Conservation (phyloP, 257 asterid species). For the Prunella vulgaris region DNA sequence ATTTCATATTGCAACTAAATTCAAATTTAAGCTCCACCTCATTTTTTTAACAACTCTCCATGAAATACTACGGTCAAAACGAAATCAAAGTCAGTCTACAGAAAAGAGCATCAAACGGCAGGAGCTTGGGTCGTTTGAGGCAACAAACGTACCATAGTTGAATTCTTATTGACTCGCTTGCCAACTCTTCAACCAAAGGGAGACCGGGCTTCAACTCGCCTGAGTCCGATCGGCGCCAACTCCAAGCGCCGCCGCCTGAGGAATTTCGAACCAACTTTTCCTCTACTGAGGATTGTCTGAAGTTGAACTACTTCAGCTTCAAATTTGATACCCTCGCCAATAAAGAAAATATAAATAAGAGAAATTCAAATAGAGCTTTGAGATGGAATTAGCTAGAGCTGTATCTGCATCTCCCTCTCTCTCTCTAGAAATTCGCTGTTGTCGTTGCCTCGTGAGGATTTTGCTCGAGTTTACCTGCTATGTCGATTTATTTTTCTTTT, state of each 20-base stretch:
- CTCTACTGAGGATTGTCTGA: slow-evolving; percentile 24
- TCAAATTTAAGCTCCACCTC: slow-evolving; percentile 2
- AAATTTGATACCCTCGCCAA: slow-evolving; percentile 8
- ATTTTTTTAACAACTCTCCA: neutral
- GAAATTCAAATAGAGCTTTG: neutral
- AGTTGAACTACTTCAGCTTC: slow-evolving; percentile 13
- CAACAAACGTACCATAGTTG: slow-evolving; percentile 53
- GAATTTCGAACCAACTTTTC: neutral
- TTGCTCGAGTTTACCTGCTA: neutral
- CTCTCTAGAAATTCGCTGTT: slow-evolving; percentile 15
- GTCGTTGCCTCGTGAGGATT: neutral
- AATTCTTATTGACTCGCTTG: slow-evolving; percentile 36
- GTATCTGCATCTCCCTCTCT: slow-evolving; percentile 25
- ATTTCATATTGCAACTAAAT: neutral
- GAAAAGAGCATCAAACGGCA: slow-evolving; percentile 19
- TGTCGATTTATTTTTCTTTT: slow-evolving; percentile 1
- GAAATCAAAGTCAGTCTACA: slow-evolving; percentile 31
- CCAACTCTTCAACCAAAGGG: slow-evolving; percentile 43
- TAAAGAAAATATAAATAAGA: neutral
- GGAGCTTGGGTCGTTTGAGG: slow-evolving; percentile 20
- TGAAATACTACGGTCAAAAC: slow-evolving; percentile 7
- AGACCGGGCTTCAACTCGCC: slow-evolving; percentile 36
- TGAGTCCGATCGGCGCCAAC: slow-evolving; percentile 56
- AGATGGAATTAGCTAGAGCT: neutral
- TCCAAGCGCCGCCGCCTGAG: slow-evolving; percentile 23